Base-by-base conservation (phyloP, 805 yeast genomes). In the Hyphopichia homilentoma region DNA sequence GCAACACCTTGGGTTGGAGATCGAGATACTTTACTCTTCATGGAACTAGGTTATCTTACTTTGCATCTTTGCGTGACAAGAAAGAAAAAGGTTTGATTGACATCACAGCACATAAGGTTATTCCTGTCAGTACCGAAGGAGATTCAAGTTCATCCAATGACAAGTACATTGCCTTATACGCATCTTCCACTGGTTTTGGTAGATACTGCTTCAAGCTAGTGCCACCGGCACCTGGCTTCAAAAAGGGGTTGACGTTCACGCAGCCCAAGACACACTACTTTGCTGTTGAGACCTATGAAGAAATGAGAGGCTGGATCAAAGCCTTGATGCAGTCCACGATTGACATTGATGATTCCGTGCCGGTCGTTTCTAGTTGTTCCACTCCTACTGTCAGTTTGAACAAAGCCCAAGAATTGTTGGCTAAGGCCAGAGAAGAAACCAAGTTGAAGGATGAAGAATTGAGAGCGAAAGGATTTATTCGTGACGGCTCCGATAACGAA, bases 151-250 rank as follows among this genome's bases (percentile, higher is more conserved):
- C 82, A 37, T 61, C 70, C 9, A 95, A 86, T 46, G 97, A 89
- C 60, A 85, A 83, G 53, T 70, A 84, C 34, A 79, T 86, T 23
- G 85, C 96, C 0, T 61, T 90, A 29, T 85, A 85, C 57, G 97
- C 97, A 1, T 93, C 96, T 0, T 80, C 90, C 20, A 83, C 95
- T 3, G 96, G 97, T 6, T 81, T 84, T 27, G 97, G 97, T n/a
- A 72, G 95, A 25, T 85, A 78, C 53, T 87, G 96, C 50, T 90
- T 93, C 68, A 89, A 89, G 57, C 57, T 93, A 8, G 77, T 89
- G 3, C 99, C 99, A 7, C 99, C 99, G 0, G 95, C 95, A 2
- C 97, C 97, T 0, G 99, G 99, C 0, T 85, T 90, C 33, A 81
- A 82, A 44, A 90, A 89, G 61, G 97, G 97, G 0, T 75, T 93